Evolutionary conservation across 192 early-diverging fungal genomes (phyloP).

Genomic region (Coemansia sp.): DNA sequence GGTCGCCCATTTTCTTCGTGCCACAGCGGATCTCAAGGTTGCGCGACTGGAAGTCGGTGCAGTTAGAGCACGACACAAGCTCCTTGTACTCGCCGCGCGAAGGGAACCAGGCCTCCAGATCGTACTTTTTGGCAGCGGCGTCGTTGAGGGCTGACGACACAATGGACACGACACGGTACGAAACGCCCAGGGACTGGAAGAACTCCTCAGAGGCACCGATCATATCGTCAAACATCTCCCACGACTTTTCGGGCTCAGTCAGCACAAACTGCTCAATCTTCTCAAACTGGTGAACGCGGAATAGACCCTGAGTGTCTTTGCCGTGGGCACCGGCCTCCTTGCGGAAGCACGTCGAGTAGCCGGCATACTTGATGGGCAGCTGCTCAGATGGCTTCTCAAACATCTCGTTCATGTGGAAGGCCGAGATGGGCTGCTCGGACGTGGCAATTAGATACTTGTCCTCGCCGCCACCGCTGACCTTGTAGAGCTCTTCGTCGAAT

Average conservation of each 20-base stretch:
- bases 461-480: constrained; percentile 75
- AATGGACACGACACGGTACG: constrained; percentile 93
- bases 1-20: constrained; percentile 94
- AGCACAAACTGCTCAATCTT: constrained; percentile 99
- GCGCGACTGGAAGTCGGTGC: constrained; percentile 97
- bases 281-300: constrained; percentile 99
- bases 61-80: constrained; percentile 98
- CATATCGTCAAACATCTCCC: constrained; percentile 99
- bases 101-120: constrained; percentile 99
- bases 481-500: constrained; percentile 99
- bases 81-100: constrained; percentile 98
- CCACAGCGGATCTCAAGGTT: constrained; percentile 94
- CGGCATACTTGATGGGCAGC: constrained; percentile 90
- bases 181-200: constrained; percentile 90
- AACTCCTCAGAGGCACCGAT: constrained; percentile 88
- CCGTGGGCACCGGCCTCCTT: constrained; percentile 99
- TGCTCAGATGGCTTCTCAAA: constrained; percentile 89
- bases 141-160: constrained; percentile 98
- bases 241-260: constrained; percentile 94
- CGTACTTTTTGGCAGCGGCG: constrained; percentile 99
- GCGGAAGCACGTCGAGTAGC: constrained; percentile 98
- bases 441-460: constrained; percentile 99
- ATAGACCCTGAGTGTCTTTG: constrained; percentile 97
- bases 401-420: constrained; percentile 95
- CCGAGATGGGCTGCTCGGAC: constrained; percentile 97